Evolutionary conservation across 2,329 filamentous ascomycete species (phyloP), one percentile per base, ranked within the genome.

Genomic region (Rosellinia necatrix): DNA sequence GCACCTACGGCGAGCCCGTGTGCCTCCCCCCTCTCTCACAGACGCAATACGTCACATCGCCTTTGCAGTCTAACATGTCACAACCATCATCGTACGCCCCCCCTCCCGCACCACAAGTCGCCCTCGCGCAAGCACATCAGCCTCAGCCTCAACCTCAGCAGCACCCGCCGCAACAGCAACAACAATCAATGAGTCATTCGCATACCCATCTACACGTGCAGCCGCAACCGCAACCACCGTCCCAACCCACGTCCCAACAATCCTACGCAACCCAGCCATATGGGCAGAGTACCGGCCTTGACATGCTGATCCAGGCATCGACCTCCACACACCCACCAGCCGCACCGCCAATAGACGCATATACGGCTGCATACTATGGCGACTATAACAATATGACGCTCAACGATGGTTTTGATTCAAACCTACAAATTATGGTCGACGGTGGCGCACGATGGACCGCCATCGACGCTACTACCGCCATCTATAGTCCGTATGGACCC

Each of bases 351-450:
- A 61, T 65, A 29, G 64, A 63, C 1, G 54, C 62, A 12, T 62
- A 65, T 52, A 40, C 62, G 8, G 27, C 58, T 13, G 54, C 61
- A 2, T 70, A 69, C 58, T 70, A 70, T 17, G 4, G 50, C 32
- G 63, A 66, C 22, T 66, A 67, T 19, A 47, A 60, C n/a, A 49
- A 65, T 3, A 56, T 62, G 30, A 44, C 62, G 34, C 64, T 75
- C 6, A 73, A 73, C 38, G 78, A 81, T 52, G 78, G 78, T 1
- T 81, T 76, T 56, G 75, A 79, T 58, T 70, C 66, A 7, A 78
- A 80, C 64, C 63, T 81, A 48, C 75, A 76, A 57, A 73, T 72
- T 42, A 76, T 76, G 51, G 72, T 78, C 21, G 70, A 76, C 34
- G 77, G 76, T 2, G 66, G 71, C 1, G 65, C 60, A 3, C 61